A percentile compares a stretch with the other conserved stretches of the same genome.
These are phyloP conservation scores for Mycocentrospora acerina DNA, from an alignment of 2,329 filamentous ascomycete genomes.

Conservation along the genomic window DNA sequence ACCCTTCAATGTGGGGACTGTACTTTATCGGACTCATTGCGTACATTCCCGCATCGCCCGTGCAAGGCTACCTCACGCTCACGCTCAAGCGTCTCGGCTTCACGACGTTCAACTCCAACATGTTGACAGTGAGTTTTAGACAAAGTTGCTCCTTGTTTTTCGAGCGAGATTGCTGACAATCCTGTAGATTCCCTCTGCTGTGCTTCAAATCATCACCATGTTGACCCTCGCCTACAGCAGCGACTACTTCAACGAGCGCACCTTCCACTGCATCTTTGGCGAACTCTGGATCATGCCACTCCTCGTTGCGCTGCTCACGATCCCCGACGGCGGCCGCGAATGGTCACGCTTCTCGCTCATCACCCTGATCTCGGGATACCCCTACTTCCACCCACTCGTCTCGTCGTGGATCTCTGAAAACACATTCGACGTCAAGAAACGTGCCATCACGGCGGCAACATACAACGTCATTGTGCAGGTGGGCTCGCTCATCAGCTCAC, in stretches of 20 bases:
- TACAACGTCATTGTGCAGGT: slow-evolving; percentile 57
- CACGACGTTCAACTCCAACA: slow-evolving; percentile 46
- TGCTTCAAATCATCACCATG: slow-evolving; percentile 54
- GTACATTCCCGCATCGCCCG: slow-evolving; percentile 40
- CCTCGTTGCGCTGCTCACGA: slow-evolving; percentile 39
- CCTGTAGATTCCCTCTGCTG: slow-evolving; percentile 50
- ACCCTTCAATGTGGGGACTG: slow-evolving; percentile 59
- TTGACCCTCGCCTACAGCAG: slow-evolving; percentile 46
- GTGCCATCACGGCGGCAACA: slow-evolving; percentile 63
- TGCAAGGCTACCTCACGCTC: slow-evolving; percentile 43
- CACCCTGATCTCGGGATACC: slow-evolving; percentile 43
- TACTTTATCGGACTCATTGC: slow-evolving; percentile 51
- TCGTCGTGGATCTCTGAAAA: slow-evolving; percentile 65
- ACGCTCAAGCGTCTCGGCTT: slow-evolving; percentile 44
- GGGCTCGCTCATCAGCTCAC: slow-evolving; percentile 41
- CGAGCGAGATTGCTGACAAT: no score
- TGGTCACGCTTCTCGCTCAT: slow-evolving; percentile 44
- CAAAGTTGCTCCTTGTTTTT: no score
- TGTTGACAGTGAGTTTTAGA: slow-evolving; percentile 43
- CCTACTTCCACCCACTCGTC: slow-evolving; percentile 57
- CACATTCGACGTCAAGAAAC: slow-evolving; percentile 61
- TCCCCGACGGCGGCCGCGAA: slow-evolving; percentile 37
- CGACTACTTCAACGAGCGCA: slow-evolving; percentile 54
- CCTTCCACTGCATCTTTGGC: slow-evolving; percentile 49
- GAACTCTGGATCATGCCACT: slow-evolving; percentile 47